These are phyloP conservation scores for Penicillium cataractarum DNA, from an alignment of 495 filamentous ascomycete genomes.

Conservation along the genomic window DNA sequence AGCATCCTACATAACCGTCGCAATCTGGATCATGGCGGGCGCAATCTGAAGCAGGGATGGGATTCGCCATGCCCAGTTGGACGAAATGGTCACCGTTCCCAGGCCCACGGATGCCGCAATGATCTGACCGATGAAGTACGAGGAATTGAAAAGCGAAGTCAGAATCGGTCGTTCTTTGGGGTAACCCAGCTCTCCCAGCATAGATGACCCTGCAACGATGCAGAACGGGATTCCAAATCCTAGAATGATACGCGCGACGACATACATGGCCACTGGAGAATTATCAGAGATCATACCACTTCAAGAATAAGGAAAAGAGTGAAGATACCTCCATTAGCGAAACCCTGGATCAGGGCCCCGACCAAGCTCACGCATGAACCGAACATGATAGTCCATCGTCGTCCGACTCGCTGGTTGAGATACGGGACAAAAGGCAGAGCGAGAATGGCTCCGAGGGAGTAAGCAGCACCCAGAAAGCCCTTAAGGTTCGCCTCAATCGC, in stretches of 20 bases:
- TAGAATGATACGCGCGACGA: constrained; percentile 65
- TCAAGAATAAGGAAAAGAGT: background rate
- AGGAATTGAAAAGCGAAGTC: constrained; percentile 69
- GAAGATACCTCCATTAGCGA: constrained; percentile 30
- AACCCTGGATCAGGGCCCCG: constrained; percentile 59
- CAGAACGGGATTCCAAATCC: constrained; percentile 68
- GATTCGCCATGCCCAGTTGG: constrained; percentile 67
- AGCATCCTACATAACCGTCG: constrained; percentile 43
- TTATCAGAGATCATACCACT: constrained; percentile 29
- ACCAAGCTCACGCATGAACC: constrained; percentile 61
- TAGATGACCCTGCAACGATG: constrained; percentile 64
- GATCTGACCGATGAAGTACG: constrained; percentile 65
- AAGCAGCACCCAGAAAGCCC: constrained; percentile 33
- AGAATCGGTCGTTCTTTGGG: constrained; percentile 68
- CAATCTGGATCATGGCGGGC: constrained; percentile 34
- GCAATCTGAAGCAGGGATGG: constrained; percentile 61
- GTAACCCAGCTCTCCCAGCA: constrained; percentile 68
- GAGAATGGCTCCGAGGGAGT: constrained; percentile 50
- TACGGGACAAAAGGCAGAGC: constrained; percentile 63
- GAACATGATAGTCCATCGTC: constrained; percentile 61
- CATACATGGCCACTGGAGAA: constrained; percentile 60
- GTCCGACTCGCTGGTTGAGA: constrained; percentile 58
- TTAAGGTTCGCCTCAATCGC: constrained; percentile 30
- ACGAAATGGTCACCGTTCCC: constrained; percentile 58
- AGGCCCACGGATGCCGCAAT: constrained; percentile 60